Conservation (phyloP, 139 green algal species). For the Closterium sp. region DNA sequence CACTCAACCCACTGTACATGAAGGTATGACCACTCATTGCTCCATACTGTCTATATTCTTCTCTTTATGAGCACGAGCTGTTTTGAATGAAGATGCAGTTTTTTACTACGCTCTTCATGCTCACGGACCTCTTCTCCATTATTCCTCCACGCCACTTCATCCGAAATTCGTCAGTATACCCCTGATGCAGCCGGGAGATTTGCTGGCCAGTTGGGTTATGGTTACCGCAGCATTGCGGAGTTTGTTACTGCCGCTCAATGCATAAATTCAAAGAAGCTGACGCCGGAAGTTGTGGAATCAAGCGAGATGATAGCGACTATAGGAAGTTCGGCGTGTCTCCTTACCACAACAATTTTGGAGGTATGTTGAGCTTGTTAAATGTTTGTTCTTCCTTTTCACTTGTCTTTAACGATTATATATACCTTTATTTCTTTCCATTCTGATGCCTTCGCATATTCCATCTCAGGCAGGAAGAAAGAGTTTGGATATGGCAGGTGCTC, state of each 20-base stretch:
- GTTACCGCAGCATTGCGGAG: background rate
- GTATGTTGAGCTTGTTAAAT: background rate
- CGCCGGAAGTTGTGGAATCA: background rate
- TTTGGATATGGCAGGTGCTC: background rate
- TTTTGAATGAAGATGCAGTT: too few species aligned
- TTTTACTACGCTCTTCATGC: background rate
- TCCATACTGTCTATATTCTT: background rate
- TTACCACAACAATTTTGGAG: background rate
- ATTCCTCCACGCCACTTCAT: too few species aligned
- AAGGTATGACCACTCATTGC: background rate
- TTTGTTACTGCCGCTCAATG: background rate
- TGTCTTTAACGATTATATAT: too few species aligned
- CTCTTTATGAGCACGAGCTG: background rate
- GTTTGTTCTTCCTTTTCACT: too few species aligned
- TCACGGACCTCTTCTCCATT: background rate
- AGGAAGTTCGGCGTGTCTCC: background rate
- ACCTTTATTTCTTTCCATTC: too few species aligned
- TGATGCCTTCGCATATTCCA: background rate
- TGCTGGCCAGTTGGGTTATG: background rate
- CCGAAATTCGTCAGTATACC: background rate
- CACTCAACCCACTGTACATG: conserved; percentile 69
- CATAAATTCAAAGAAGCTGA: background rate
- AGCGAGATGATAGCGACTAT: background rate
- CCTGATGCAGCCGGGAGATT: background rate
- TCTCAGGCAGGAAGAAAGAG: background rate